Evolutionary conservation across 2,329 filamentous ascomycete genomes (phyloP).

Genomic region (Chrysoporthe deuterocubensis): DNA sequence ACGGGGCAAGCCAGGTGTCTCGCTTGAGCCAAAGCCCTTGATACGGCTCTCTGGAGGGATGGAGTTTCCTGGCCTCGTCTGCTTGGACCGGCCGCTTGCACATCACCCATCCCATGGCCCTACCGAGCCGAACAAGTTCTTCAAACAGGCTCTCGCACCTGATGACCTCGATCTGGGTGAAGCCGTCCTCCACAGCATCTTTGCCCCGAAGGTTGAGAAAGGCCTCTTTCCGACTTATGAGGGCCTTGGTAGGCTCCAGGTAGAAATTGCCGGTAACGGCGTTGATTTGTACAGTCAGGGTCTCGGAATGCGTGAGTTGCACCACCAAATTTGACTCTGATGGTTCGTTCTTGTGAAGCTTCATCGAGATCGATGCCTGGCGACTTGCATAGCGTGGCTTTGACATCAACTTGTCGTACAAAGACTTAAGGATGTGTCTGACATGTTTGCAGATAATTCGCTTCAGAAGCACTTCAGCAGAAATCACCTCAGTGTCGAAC

Average conservation of each 20-base stretch:
- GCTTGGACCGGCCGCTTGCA: slow-evolving; percentile 52
- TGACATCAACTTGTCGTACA: slow-evolving; percentile 62
- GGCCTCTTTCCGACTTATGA: slow-evolving; percentile 62
- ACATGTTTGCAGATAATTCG: slow-evolving; percentile 77
- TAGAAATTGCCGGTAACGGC: slow-evolving; percentile 77
- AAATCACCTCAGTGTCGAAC: slow-evolving; percentile 70
- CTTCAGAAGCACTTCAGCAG: slow-evolving; percentile 74
- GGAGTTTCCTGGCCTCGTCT: slow-evolving; percentile 55
- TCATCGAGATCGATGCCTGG: slow-evolving; percentile 61
- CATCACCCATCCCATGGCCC: slow-evolving; percentile 67
- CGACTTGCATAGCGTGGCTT: slow-evolving; percentile 65
- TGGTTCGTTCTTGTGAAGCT: slow-evolving; percentile 64
- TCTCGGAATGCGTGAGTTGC: slow-evolving; percentile 67
- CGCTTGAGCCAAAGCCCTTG: slow-evolving; percentile 72
- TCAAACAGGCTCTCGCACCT: slow-evolving; percentile 66
- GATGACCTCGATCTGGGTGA: slow-evolving; percentile 61
- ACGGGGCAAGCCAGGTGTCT: slow-evolving; percentile 71
- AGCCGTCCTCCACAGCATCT: slow-evolving; percentile 61
- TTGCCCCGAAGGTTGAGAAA: slow-evolving; percentile 63
- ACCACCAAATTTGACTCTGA: slow-evolving; percentile 69
- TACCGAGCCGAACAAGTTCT: slow-evolving; percentile 63
- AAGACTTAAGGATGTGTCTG: slow-evolving; percentile 69
- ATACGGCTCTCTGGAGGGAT: slow-evolving; percentile 49
- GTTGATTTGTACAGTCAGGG: slow-evolving; percentile 70
- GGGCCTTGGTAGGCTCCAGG: slow-evolving; percentile 65